These are phyloP conservation scores for Imleria badia DNA, from an alignment of 768 basidiomycete genomes.

Conservation along the genomic window DNA sequence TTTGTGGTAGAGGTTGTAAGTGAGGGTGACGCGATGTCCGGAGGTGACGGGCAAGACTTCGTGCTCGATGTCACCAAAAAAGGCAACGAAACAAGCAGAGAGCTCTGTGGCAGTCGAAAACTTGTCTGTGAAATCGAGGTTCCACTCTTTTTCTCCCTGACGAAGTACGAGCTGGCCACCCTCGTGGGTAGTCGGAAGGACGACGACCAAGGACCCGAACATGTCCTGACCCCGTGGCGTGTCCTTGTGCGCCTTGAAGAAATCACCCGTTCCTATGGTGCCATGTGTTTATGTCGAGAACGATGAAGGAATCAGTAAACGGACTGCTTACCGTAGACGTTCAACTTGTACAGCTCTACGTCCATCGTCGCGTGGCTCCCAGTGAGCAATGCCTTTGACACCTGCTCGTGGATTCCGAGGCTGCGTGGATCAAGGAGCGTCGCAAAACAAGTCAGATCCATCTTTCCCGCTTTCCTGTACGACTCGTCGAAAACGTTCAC, in stretches of 20 bases:
- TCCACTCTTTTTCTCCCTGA: slow-evolving; percentile 4
- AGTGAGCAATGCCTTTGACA: slow-evolving; percentile 3
- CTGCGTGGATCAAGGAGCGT: slow-evolving; percentile 1
- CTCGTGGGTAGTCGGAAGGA: slow-evolving; percentile 40
- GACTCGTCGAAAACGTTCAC: slow-evolving; percentile 3
- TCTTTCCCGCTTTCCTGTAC: slow-evolving; percentile 46
- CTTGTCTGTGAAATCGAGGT: background rate
- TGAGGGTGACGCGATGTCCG: slow-evolving; percentile 45
- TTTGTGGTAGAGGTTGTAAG: slow-evolving; percentile 37
- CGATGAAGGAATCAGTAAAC: background rate
- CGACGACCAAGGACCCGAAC: slow-evolving; percentile 53
- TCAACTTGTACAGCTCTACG: slow-evolving; percentile 45
- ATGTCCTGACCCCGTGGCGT: slow-evolving; percentile 41
- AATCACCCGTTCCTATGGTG: slow-evolving; percentile 1
- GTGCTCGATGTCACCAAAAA: slow-evolving; percentile 45
- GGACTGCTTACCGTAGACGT: slow-evolving; percentile 41
- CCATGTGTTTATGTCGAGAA: background rate
- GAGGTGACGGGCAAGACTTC: slow-evolving; percentile 43
- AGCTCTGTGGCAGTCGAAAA: background rate
- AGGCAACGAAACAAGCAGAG: slow-evolving; percentile 39
- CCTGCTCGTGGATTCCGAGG: slow-evolving; percentile 1
- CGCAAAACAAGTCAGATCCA: slow-evolving; percentile 39
- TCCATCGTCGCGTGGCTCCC: background rate
- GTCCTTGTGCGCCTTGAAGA: slow-evolving; percentile 12
- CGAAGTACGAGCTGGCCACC: slow-evolving; percentile 15